Base-by-base conservation (phyloP, 805 yeast species). In the Sporopachydermia quercuum region DNA sequence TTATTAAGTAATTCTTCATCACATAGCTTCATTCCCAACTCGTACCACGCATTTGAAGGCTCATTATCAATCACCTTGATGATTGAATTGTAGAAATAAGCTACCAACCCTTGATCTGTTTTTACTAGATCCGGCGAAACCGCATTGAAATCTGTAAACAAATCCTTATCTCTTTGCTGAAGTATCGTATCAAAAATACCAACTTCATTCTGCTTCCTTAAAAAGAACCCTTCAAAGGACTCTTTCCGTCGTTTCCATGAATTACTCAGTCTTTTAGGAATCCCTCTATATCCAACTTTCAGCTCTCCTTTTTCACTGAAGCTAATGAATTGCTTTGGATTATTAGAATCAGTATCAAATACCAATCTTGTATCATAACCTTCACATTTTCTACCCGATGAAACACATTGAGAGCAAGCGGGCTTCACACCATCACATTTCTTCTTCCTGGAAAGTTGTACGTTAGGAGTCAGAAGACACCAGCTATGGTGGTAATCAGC, bases 371-470 rank as follows among this genome's bases (percentile, higher is more conserved):
- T 16, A 11, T 47, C 49, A 36, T 46, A 47, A 6, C 50, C 51
- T 11, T 39, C 48, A 18, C 50, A 47, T n/a, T 5, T 15, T 13
- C 44, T 6, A 8, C 37, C 38, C 15, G 33, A 66, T 36, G n/a
- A 63, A 40, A 17, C 60, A 43, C 17, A 70, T 62, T 11, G 69
- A 53, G 41, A 57, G 63, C 18, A 59, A 38, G 34, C 47, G 50
- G 36, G 66, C 40, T 13, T 37, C 34, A 43, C 45, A 15, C 46
- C 37, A 18, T 47, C 50, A 36, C 50, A 47, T 18, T 47, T 47
- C 18, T 44, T 43, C 15, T 44, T 70, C 30, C 30, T 23, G 30
- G 30, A n/a, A n/a, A n/a, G n/a, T n/a, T n/a, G n/a, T n/a, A n/a
- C n/a, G n/a, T n/a, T n/a, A n/a, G n/a, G n/a, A n/a, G n/a, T n/a